Evolutionary conservation across 1,139 yeast genomes (phyloP).

Genomic region (Lodderomyces oxycetoniae): DNA sequence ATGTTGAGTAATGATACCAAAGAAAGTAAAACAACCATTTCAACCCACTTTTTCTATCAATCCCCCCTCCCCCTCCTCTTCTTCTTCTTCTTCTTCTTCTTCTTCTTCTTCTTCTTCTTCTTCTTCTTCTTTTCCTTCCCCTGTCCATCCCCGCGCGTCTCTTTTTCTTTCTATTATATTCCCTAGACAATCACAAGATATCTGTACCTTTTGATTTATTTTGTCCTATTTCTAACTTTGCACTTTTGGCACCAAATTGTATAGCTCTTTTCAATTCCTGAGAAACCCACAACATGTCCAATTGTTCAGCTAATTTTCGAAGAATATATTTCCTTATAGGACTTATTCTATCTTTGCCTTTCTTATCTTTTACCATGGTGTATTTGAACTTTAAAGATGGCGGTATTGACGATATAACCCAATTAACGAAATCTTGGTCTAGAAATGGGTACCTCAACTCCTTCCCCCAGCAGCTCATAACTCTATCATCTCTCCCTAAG

Average conservation of each 20-base stretch:
- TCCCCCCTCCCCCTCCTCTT: no score
- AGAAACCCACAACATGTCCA: conserved; percentile 55
- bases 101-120: no score
- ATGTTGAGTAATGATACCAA: no score
- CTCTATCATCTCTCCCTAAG: conserved; percentile 88
- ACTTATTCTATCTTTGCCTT: conserved; percentile 22
- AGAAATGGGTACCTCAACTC: conserved; percentile 88
- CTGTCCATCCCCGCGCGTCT: no score
- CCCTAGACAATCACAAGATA: no score
- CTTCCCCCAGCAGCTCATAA: conserved; percentile 79
- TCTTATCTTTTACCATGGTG: conserved; percentile 29
- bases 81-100: no score
- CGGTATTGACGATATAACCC: conserved; percentile 46
- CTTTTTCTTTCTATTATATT: no score
- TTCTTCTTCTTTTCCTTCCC: not conserved
- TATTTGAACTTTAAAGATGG: conserved; percentile 45
- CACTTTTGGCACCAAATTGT: conserved; percentile 94
- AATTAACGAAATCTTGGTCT: conserved; percentile 56
- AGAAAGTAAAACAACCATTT: no score
- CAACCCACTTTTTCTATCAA: no score
- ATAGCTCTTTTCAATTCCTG: conserved; percentile 89
- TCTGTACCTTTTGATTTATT: conserved; percentile 66
- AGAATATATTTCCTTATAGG: conserved; percentile 57
- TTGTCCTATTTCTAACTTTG: conserved; percentile 79
- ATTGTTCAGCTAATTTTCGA: conserved; percentile 52